phyloP scores from a whole-genome alignment of 768 basidiomycete genomes.

The Hygrophorus russula region DNA sequence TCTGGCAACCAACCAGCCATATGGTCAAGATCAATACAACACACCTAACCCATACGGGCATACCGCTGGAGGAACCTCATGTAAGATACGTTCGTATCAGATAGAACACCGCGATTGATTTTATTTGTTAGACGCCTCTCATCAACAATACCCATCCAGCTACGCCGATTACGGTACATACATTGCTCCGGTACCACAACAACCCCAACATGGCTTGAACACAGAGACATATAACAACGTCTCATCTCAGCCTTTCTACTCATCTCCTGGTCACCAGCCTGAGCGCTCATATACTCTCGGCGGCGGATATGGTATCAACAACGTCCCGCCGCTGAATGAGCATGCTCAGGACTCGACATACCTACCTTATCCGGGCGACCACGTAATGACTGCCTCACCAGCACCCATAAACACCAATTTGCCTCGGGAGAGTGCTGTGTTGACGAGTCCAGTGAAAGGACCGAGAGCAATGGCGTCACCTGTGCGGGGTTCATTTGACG shows the following conservation, averaged over 20 bases:
- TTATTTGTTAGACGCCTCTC: constrained; percentile 48
- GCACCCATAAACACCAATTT: constrained; percentile 28
- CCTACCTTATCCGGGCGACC: constrained; percentile 14
- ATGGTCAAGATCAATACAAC: constrained; percentile 24
- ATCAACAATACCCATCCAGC: constrained; percentile 35
- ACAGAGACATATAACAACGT: constrained; percentile 28
- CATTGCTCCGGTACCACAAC: constrained; percentile 14
- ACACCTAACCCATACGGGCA: constrained; percentile 39
- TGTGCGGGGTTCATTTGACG: constrained; percentile 24
- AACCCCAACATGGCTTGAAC: constrained; percentile 14
- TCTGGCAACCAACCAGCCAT: constrained; percentile 20
- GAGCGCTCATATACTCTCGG: constrained; percentile 48
- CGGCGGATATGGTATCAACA: constrained; percentile 42
- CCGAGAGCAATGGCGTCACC: constrained; percentile 24
- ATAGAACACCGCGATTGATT: constrained; percentile 6
- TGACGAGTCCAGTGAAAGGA: constrained; percentile 29
- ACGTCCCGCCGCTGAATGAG: constrained; percentile 29
- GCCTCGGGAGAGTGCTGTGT: too few relatives aligned
- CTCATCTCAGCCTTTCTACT: constrained; percentile 17
- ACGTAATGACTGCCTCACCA: constrained; percentile 17
- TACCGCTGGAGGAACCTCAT: constrained; percentile 36
- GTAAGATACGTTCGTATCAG: constrained; percentile 24
- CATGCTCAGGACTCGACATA: constrained; percentile 12
- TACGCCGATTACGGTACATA: constrained; percentile 46
- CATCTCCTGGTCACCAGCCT: constrained; percentile 16